These are phyloP conservation scores for Laetiporus sulphureus DNA, from an alignment of 1,284 basidiomycete species.

Conservation along the genomic window DNA sequence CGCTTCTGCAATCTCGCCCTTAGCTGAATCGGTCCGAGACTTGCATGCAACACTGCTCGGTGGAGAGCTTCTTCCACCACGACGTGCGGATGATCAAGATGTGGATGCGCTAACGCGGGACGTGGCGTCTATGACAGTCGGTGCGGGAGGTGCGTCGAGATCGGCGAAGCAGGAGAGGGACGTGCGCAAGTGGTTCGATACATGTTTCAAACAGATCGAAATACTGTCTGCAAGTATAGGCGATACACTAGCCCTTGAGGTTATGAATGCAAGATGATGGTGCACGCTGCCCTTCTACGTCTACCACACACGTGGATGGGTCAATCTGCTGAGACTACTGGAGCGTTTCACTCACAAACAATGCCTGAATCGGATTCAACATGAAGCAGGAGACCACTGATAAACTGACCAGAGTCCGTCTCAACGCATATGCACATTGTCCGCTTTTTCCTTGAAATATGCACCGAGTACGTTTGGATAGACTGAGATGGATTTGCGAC, in stretches of 20 bases:
- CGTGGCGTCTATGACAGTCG: slow-evolving; percentile 26
- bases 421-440: background rate
- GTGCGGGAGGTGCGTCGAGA: slow-evolving; percentile 22
- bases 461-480: slow-evolving; percentile 65
- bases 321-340: too few species aligned
- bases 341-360: too few species aligned
- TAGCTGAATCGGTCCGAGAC: slow-evolving; percentile 30
- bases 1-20: slow-evolving; percentile 29
- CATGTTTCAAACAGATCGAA: slow-evolving; percentile 53
- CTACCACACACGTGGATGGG: too few species aligned
- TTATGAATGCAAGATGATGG: slow-evolving; percentile 8
- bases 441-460: slow-evolving; percentile 36
- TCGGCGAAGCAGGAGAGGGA: slow-evolving; percentile 18
- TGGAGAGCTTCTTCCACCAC: slow-evolving; percentile 15
- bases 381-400: too few species aligned
- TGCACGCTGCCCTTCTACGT: too few species aligned
- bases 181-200: slow-evolving; percentile 46
- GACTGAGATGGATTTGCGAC: slow-evolving; percentile 43
- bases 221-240: slow-evolving; percentile 18
- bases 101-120: slow-evolving; percentile 26
- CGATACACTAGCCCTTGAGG: slow-evolving; percentile 10
- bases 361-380: too few species aligned
- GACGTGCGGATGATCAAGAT: background rate
- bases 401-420: too few species aligned
- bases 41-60: slow-evolving; percentile 27